phyloP scores from a whole-genome alignment of 805 yeast species.

The Wickerhamiella azyma region DNA sequence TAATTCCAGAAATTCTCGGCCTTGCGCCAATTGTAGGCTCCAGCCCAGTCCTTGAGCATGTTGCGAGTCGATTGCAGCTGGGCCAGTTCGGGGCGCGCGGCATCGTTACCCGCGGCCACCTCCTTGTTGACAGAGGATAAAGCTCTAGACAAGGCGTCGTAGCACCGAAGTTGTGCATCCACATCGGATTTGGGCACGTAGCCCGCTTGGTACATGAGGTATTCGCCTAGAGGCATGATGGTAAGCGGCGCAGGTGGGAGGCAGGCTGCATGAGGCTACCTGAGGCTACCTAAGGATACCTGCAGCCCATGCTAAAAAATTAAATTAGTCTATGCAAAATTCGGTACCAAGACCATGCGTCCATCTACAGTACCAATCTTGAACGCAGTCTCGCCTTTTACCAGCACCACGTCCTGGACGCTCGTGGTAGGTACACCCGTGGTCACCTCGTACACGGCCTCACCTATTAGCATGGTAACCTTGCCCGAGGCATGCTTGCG shows the following conservation, averaged over 20 bases:
- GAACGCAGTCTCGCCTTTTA: conserved; percentile 36
- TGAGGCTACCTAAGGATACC: no score
- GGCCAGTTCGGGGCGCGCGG: conserved; percentile 11
- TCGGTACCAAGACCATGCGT: conserved; percentile 48
- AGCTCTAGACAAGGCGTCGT: conserved; percentile 19
- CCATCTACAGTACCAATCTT: conserved; percentile 43
- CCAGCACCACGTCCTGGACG: conserved; percentile 55
- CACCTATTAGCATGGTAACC: conserved; percentile 60
- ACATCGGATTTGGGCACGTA: conserved; percentile 23
- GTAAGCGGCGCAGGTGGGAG: neutral
- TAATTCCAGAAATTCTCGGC: conserved; percentile 27
- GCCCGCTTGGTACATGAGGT: conserved; percentile 20
- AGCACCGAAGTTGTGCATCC: conserved; percentile 25
- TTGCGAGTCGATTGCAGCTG: conserved; percentile 15
- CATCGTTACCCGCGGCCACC: conserved; percentile 13
- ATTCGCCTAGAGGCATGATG: conserved; percentile 18
- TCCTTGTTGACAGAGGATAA: conserved; percentile 14
- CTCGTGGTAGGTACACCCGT: conserved; percentile 58
- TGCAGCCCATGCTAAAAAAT: no score
- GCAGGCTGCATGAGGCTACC: no score
- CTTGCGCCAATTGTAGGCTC: conserved; percentile 13
- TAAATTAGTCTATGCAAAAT: conserved; percentile 10
- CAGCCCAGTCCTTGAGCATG: conserved; percentile 15
- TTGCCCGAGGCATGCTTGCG: conserved; percentile 77
- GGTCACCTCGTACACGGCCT: conserved; percentile 50